phyloP scores from a whole-genome alignment of 352 stramenopile genomes.

The Blastocystis sp. region DNA sequence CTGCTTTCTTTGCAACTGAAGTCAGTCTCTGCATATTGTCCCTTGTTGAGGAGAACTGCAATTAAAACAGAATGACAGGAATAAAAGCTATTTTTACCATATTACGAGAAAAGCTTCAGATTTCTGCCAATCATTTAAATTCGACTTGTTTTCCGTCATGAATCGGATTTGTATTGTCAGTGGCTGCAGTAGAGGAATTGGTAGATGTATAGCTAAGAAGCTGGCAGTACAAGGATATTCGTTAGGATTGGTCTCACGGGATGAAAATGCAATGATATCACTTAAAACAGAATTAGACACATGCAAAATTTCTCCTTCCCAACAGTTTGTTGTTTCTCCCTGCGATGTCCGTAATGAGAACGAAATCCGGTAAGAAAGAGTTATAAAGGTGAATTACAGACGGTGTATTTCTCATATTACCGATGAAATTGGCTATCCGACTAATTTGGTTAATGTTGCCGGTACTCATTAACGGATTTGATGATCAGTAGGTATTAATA shows the following conservation, averaged over 20 bases:
- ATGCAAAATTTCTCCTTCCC: background rate
- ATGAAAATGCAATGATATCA: background rate
- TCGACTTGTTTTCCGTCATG: background rate
- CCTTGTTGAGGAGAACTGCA: background rate
- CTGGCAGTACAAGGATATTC: constrained; percentile 29
- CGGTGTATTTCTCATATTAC: background rate
- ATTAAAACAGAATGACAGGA: background rate
- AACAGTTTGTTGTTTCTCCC: background rate
- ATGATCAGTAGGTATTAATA: constrained; percentile 34
- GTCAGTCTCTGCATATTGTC: background rate
- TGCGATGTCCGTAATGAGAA: constrained; percentile 55
- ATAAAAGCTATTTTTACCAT: background rate
- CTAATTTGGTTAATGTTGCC: constrained; percentile 42
- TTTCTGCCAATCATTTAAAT: background rate
- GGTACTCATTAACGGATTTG: background rate
- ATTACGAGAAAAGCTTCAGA: background rate
- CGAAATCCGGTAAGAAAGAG: background rate
- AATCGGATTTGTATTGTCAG: constrained; percentile 37
- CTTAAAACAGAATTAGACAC: background rate
- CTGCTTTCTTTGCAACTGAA: background rate
- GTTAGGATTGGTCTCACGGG: constrained; percentile 12
- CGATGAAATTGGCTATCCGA: background rate
- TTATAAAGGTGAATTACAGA: background rate
- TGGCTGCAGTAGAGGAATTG: constrained; percentile 52
- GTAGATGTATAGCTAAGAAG: background rate